These are phyloP conservation scores for Roridomyces roridus DNA, from an alignment of 768 basidiomycete genomes.

Conservation along the genomic window DNA sequence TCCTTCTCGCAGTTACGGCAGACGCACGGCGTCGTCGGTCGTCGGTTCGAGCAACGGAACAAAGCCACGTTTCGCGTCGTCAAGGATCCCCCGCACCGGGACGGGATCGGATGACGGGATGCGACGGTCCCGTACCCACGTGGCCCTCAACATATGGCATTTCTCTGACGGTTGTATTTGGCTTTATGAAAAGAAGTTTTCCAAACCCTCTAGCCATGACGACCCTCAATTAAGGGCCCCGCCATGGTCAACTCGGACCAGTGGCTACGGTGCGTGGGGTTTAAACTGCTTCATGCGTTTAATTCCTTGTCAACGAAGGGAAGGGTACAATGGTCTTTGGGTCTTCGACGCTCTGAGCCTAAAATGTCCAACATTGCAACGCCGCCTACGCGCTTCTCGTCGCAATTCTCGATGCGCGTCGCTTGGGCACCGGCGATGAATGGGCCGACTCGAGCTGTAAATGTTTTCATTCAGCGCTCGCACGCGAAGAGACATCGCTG, in stretches of 20 bases:
- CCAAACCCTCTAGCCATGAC: not conserved
- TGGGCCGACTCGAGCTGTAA: slow-evolving; percentile 12
- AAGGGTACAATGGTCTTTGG: too few relatives aligned
- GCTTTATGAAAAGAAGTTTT: not conserved
- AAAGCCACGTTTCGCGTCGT: slow-evolving; percentile 49
- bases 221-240: not conserved
- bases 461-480: not conserved
- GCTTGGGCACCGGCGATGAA: slow-evolving; percentile 11
- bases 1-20: not conserved
- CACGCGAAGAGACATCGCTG: not conserved
- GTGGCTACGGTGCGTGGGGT: not conserved
- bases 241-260: slow-evolving; percentile 14
- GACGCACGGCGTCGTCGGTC: slow-evolving; percentile 33
- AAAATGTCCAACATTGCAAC: slow-evolving; percentile 11
- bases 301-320: not conserved
- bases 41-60: slow-evolving; percentile 37
- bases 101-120: slow-evolving; percentile 35
- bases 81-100: slow-evolving; percentile 33
- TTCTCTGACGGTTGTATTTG: not conserved
- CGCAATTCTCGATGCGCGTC: slow-evolving; percentile 19
- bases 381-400: slow-evolving; percentile 9
- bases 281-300: slow-evolving; percentile 7
- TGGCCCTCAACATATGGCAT: not conserved
- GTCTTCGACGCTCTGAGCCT: not conserved
- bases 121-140: slow-evolving; percentile 14